A percentile compares a stretch with the other conserved stretches of the same genome.
These are phyloP conservation scores for Penicillium sp. DNA, from an alignment of 2,329 filamentous ascomycete genomes.

Conservation along the genomic window DNA sequence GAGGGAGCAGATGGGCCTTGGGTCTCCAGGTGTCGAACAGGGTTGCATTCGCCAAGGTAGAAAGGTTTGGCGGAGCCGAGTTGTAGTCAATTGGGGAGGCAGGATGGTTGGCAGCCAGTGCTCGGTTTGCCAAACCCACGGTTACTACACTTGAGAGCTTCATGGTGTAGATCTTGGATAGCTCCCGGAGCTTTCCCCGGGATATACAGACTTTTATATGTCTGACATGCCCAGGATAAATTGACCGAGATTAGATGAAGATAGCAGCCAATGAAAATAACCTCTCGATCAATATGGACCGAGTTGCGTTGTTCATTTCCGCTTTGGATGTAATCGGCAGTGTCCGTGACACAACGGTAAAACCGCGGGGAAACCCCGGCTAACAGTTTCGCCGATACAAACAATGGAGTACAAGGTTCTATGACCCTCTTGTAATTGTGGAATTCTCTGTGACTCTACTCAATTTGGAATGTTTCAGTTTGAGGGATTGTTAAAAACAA, in stretches of 20 bases:
- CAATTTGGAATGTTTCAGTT: neutral
- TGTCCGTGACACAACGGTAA: slow-evolving; percentile 3
- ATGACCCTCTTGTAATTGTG: neutral
- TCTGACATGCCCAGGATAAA: neutral
- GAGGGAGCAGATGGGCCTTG: slow-evolving; percentile 18
- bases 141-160: neutral
- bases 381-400: slow-evolving; percentile 1
- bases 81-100: slow-evolving; percentile 7
- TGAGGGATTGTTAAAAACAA: too few species aligned
- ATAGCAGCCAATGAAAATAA: neutral
- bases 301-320: slow-evolving; percentile 1
- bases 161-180: neutral
- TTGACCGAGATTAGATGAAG: neutral
- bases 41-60: slow-evolving; percentile 15
- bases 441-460: neutral
- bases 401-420: neutral
- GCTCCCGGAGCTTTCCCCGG: neutral
- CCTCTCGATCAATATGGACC: neutral
- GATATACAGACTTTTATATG: neutral
- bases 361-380: slow-evolving; percentile 11
- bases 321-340: slow-evolving; percentile 2
- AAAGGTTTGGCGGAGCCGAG: slow-evolving; percentile 16
- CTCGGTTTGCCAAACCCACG: neutral
- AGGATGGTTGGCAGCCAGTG: neutral
- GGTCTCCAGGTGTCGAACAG: slow-evolving; percentile 24